Percentiles rank a stretch among this genome's conserved stretches.
Evolutionary conservation across 768 basidiomycete genomes (phyloP).

Genomic region (Macrocybe gigantea): DNA sequence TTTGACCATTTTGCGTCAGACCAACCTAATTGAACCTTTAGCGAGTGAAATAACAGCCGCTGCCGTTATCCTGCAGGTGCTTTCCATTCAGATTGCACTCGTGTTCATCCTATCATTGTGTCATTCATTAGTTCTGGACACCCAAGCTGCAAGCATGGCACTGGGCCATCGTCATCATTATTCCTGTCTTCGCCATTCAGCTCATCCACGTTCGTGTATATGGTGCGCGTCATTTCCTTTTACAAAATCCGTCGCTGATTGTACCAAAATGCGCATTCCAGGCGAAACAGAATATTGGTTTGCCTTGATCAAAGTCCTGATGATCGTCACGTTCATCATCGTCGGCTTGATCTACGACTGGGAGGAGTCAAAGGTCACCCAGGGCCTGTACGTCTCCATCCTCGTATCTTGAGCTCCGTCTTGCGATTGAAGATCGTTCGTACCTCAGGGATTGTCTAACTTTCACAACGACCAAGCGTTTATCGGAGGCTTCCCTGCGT

Average conservation of each 20-base stretch:
- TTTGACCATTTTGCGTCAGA: background rate
- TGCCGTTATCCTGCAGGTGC: slow-evolving; percentile 43
- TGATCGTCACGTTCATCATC: slow-evolving; percentile 58
- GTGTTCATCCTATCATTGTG: background rate
- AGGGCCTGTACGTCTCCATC: slow-evolving; percentile 39
- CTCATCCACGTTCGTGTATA: slow-evolving; percentile 54
- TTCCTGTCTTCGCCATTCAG: slow-evolving; percentile 46
- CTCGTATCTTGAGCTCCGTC: slow-evolving; percentile 1
- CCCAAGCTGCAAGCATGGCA: slow-evolving; percentile 44
- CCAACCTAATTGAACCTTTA: slow-evolving; percentile 8
- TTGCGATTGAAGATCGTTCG: background rate
- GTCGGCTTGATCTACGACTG: slow-evolving; percentile 59
- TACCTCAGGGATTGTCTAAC: slow-evolving; percentile 41
- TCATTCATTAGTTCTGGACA: slow-evolving; percentile 33
- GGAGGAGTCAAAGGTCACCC: slow-evolving; percentile 52
- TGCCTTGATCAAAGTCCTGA: slow-evolving; percentile 56
- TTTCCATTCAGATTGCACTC: too few species aligned
- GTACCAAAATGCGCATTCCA: slow-evolving; percentile 9
- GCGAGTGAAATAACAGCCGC: slow-evolving; percentile 58
- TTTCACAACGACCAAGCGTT: slow-evolving; percentile 46
- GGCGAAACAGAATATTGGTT: slow-evolving; percentile 64
- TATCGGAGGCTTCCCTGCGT: slow-evolving; percentile 45
- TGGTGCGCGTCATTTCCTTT: slow-evolving; percentile 25
- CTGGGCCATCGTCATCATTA: slow-evolving; percentile 51
- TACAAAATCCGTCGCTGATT: background rate